A percentile compares a stretch with the other conserved stretches of the same genome.
phyloP scores from a whole-genome alignment of 805 yeast genomes.

The Teunomyces cretensis region DNA sequence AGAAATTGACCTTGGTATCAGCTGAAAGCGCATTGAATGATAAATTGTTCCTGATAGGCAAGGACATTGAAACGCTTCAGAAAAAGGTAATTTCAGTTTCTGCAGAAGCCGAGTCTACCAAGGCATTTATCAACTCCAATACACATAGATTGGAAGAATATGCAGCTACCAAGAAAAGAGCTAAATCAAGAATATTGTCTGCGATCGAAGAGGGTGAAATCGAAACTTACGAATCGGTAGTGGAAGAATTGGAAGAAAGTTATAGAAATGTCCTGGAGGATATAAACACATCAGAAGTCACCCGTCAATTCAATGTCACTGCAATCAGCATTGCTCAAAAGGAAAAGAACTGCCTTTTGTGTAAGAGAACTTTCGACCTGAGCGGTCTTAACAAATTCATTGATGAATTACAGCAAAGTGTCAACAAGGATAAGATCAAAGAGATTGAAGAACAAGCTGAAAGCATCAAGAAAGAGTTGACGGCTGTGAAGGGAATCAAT shows the following conservation, averaged over 20 bases:
- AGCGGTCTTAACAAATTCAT: constrained; percentile 29
- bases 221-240: constrained; percentile 48
- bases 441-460: constrained; percentile 30
- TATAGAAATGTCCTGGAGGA: constrained; percentile 62
- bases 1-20: constrained; percentile 13
- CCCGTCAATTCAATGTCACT: constrained; percentile 63
- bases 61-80: constrained; percentile 5
- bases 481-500: constrained; percentile 28
- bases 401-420: constrained; percentile 25
- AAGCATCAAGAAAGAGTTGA: constrained; percentile 31
- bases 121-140: constrained; percentile 4
- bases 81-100: neutral
- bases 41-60: neutral
- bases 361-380: constrained; percentile 63
- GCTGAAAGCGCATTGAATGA: constrained; percentile 12
- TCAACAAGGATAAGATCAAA: constrained; percentile 26
- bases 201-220: constrained; percentile 39
- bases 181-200: constrained; percentile 16
- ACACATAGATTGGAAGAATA: neutral
- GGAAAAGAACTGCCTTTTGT: constrained; percentile 65
- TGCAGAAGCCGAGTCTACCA: constrained; percentile 7
- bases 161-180: constrained; percentile 6
- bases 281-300: constrained; percentile 65
- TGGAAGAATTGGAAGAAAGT: constrained; percentile 60
- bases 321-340: constrained; percentile 65